phyloP scores from a whole-genome alignment of 371 early-diverging fungal species.

The Rhizopus microsporus region DNA sequence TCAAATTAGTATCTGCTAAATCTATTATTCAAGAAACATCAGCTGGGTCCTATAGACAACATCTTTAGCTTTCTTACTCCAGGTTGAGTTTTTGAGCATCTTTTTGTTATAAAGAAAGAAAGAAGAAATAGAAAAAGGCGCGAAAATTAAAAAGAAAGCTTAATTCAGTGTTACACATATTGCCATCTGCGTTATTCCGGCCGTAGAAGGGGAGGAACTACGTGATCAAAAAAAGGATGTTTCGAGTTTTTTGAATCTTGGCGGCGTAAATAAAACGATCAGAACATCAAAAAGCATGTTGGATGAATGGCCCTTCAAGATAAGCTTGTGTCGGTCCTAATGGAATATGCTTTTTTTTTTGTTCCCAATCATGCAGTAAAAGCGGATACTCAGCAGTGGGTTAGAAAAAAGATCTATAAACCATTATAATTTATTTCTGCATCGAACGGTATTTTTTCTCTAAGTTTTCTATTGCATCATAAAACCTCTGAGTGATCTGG shows the following conservation, averaged over 20 bases:
- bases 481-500: constrained; percentile 56
- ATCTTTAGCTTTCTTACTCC: constrained; percentile 33
- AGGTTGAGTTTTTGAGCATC: constrained; percentile 55
- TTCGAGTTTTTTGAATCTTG: background rate
- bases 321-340: too few species aligned
- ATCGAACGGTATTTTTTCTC: constrained; percentile 26
- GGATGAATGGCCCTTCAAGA: too few species aligned
- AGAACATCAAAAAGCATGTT: background rate
- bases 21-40: constrained; percentile 30
- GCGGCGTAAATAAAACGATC: background rate
- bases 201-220: background rate
- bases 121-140: constrained; percentile 2
- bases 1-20: constrained; percentile 72
- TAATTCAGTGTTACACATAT: too few species aligned
- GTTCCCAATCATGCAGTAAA: background rate
- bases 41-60: background rate
- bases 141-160: background rate
- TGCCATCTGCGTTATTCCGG: background rate
- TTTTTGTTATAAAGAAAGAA: constrained; percentile 10
- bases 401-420: background rate
- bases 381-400: background rate
- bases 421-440: background rate
- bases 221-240: background rate
- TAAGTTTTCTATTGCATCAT: constrained; percentile 48
- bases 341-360: too few species aligned